A percentile compares a stretch with the other conserved stretches of the same genome.
Conservation (phyloP, 73 alveolate species). For the Stentor coeruleus region DNA sequence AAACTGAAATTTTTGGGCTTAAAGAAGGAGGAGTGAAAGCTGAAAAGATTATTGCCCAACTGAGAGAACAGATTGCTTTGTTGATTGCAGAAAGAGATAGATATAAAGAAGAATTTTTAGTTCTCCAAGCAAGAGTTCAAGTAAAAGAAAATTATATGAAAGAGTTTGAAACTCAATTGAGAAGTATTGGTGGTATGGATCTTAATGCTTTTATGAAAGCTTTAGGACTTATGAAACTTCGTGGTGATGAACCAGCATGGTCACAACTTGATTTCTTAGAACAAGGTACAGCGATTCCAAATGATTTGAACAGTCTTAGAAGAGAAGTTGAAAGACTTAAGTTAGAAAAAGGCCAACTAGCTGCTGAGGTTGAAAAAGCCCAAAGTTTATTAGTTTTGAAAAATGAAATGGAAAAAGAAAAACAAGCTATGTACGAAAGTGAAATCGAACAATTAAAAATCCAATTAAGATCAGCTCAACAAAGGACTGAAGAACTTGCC, state of each 20-base stretch:
- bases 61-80: constrained; percentile 42
- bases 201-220: constrained; percentile 38
- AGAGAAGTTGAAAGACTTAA: constrained; percentile 84
- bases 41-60: constrained; percentile 36
- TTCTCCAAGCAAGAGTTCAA: constrained; percentile 25
- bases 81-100: constrained; percentile 36
- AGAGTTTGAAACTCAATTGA: constrained; percentile 36
- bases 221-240: constrained; percentile 41
- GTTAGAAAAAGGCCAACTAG: constrained; percentile 85
- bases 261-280: constrained; percentile 82
- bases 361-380: constrained; percentile 87
- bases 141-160: constrained; percentile 37
- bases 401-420: constrained; percentile 83
- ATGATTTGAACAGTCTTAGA: constrained; percentile 57
- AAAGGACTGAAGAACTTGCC: constrained; percentile 75
- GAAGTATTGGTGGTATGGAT: constrained; percentile 47
- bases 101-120: constrained; percentile 33
- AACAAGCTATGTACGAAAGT: constrained; percentile 57
- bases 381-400: constrained; percentile 65
- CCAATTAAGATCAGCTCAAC: constrained; percentile 67
- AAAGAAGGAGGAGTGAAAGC: constrained; percentile 12
- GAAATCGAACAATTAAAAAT: constrained; percentile 68
- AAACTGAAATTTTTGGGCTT: constrained; percentile 33
- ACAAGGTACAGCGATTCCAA: constrained; percentile 69
- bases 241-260: constrained; percentile 73